Conservation (phyloP, 2,329 filamentous ascomycete species). For the Lizonia empirigonia region DNA sequence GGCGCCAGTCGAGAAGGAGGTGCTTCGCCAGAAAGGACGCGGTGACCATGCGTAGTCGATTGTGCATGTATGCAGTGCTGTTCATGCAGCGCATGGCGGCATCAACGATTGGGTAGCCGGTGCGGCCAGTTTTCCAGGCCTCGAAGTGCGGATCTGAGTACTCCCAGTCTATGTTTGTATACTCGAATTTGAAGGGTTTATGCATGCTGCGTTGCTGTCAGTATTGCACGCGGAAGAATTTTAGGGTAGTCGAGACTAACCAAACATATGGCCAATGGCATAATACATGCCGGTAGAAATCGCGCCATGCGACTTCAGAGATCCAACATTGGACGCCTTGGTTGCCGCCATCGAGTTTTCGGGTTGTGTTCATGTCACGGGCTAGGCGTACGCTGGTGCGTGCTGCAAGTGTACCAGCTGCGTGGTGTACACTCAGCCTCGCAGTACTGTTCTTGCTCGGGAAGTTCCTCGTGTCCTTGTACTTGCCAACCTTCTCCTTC, state of each 20-base stretch:
- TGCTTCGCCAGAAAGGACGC: conserved; percentile 58
- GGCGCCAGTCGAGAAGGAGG: conserved; percentile 57
- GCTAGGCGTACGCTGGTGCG: conserved; percentile 59
- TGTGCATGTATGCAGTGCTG: conserved; percentile 59
- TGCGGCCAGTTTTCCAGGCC: conserved; percentile 63
- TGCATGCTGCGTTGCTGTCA: conserved; percentile 61
- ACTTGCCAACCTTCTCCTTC: conserved; percentile 53
- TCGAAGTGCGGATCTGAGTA: conserved; percentile 60
- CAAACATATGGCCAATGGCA: conserved; percentile 84
- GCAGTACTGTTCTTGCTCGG: conserved; percentile 50
- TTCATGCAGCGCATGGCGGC: conserved; percentile 59
- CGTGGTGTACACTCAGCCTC: conserved; percentile 53
- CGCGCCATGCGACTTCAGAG: conserved; percentile 58
- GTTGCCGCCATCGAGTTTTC: conserved; percentile 58
- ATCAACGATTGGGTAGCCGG: conserved; percentile 57
- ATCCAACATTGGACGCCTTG: conserved; percentile 56
- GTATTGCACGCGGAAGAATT: background rate
- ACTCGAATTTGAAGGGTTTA: conserved; percentile 82
- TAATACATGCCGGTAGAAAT: conserved; percentile 67
- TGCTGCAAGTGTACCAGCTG: conserved; percentile 53
- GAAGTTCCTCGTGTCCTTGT: conserved; percentile 51
- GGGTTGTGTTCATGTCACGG: conserved; percentile 52
- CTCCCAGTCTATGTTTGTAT: conserved; percentile 82
- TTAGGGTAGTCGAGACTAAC: conserved; percentile 50
- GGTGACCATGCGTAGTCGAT: conserved; percentile 58